Conservation (phyloP, 225 moss, liverwort and hornwort species). For the Rhytidiadelphus loreus region DNA sequence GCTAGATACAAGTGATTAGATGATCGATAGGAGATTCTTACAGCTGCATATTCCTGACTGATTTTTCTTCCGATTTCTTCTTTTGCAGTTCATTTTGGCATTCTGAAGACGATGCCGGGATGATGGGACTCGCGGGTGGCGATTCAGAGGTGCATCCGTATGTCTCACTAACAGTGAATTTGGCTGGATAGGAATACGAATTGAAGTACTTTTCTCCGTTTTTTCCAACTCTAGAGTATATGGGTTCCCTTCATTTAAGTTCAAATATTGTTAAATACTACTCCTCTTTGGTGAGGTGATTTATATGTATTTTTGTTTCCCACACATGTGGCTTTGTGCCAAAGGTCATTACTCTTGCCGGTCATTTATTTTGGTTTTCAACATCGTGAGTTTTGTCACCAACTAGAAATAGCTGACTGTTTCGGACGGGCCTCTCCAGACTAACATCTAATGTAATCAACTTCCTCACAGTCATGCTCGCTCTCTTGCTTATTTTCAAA, state of each 20-base stretch:
- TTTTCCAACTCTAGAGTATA: neutral
- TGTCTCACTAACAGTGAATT: slow-evolving; percentile 74
- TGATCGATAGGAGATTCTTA: neutral
- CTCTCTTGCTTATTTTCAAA: neutral
- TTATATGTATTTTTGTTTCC: slow-evolving; percentile 21
- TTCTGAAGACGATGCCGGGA: slow-evolving; percentile 77
- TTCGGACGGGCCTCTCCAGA: neutral
- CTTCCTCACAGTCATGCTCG: neutral
- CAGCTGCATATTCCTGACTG: neutral
- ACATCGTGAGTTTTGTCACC: neutral
- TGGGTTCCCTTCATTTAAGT: slow-evolving; percentile 14
- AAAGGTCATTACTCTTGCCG: neutral
- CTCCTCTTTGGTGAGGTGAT: slow-evolving; percentile 13
- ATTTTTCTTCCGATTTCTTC: neutral
- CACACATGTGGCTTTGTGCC: neutral
- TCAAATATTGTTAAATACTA: slow-evolving; percentile 25
- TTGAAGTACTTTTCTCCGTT: neutral
- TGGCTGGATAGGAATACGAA: slow-evolving; percentile 37
- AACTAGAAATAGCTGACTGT: neutral
- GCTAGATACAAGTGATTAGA: neutral
- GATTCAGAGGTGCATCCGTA: slow-evolving; percentile 89
- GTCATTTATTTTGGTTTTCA: neutral
- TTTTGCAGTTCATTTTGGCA: slow-evolving; percentile 79
- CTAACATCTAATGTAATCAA: neutral
- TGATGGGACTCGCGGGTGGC: slow-evolving; percentile 86